These are phyloP conservation scores for Leptomonas seymouri DNA, from an alignment of 208 protist genomes.

Conservation along the genomic window DNA sequence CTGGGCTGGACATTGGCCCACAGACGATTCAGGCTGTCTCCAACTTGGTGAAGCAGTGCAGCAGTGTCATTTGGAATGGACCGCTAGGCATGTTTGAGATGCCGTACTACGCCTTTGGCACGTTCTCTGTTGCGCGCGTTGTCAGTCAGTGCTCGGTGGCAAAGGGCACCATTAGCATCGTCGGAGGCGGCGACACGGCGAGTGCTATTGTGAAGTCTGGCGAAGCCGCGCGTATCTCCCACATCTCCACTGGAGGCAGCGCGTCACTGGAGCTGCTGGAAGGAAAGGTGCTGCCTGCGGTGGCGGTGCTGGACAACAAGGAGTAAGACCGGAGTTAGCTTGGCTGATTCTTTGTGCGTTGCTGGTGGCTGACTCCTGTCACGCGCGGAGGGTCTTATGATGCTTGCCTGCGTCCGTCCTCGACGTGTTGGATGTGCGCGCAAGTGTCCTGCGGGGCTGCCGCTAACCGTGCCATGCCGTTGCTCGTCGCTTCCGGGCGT, in stretches of 20 bases:
- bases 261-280: slow-evolving; percentile 99
- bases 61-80: slow-evolving; percentile 97
- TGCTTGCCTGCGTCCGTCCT: neutral
- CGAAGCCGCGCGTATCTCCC: slow-evolving; percentile 92
- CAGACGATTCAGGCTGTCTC: slow-evolving; percentile 80
- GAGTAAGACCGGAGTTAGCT: slow-evolving; percentile 13
- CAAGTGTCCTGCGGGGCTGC: too few species aligned
- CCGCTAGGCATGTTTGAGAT: slow-evolving; percentile 98
- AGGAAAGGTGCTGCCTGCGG: slow-evolving; percentile 93
- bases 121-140: slow-evolving; percentile 75
- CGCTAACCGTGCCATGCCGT: too few species aligned
- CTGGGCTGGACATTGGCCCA: slow-evolving; percentile 97
- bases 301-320: slow-evolving; percentile 85
- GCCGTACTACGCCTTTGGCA: slow-evolving; percentile 93
- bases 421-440: too few species aligned
- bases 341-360: neutral
- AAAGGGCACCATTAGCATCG: slow-evolving; percentile 81
- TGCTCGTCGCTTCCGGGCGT: too few species aligned
- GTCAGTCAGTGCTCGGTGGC: slow-evolving; percentile 64
- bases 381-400: neutral
- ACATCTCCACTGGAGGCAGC: slow-evolving; percentile 98
- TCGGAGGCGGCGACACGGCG: slow-evolving; percentile 97
- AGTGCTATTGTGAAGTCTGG: slow-evolving; percentile 91
- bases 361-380: too few species aligned
- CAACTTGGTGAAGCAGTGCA: slow-evolving; percentile 72